Conservation (phyloP, 768 basidiomycete species). For the Tulasnella sp. region DNA sequence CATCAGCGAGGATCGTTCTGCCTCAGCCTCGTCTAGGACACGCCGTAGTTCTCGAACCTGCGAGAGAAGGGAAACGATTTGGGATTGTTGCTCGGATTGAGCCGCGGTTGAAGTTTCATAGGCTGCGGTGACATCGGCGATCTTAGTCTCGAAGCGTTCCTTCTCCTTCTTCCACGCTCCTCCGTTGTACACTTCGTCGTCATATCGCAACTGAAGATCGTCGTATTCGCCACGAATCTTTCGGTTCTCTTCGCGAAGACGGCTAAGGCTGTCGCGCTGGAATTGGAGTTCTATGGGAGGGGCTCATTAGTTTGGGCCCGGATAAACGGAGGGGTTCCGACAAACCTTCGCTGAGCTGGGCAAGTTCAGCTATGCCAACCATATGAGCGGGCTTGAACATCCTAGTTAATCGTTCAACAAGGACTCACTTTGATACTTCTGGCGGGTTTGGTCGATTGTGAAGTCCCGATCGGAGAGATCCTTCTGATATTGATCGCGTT, state of each 20-base stretch:
- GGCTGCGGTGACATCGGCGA: constrained; percentile 59
- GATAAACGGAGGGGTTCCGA: neutral
- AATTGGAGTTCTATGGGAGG: constrained; percentile 57
- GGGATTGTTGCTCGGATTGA: constrained; percentile 72
- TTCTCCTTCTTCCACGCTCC: constrained; percentile 82
- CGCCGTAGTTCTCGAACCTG: constrained; percentile 75
- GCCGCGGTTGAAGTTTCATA: constrained; percentile 62
- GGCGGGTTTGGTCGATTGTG: constrained; percentile 65
- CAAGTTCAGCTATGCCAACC: constrained; percentile 48
- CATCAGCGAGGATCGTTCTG: constrained; percentile 65
- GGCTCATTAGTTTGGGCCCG: neutral
- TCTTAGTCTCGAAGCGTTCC: constrained; percentile 77
- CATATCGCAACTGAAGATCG: constrained; percentile 59
- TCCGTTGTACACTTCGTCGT: constrained; percentile 68
- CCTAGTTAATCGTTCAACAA: neutral
- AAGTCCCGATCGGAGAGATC: constrained; percentile 75
- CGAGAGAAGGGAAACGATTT: constrained; percentile 73
- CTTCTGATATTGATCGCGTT: constrained; percentile 66
- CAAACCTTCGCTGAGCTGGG: constrained; percentile 67
- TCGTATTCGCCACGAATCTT: constrained; percentile 68
- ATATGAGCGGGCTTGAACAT: too few species aligned
- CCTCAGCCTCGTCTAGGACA: constrained; percentile 77
- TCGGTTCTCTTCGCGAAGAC: constrained; percentile 69
- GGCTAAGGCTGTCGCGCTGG: constrained; percentile 63
- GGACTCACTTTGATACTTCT: constrained; percentile 69